phyloP scores from a whole-genome alignment of 495 filamentous ascomycete species.

The Penicillium flavigenum region DNA sequence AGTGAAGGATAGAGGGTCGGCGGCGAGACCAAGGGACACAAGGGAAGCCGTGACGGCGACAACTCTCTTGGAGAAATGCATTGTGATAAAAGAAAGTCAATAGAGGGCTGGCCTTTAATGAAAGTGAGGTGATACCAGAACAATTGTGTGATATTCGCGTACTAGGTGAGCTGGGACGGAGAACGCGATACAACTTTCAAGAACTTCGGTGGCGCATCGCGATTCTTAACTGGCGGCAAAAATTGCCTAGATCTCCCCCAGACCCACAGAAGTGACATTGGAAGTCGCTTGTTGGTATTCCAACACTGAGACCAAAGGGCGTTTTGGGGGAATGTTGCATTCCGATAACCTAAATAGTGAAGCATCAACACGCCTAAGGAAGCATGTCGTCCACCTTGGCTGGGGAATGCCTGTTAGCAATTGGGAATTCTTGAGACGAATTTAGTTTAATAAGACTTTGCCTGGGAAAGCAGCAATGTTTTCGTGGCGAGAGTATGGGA shows the following conservation, averaged over 20 bases:
- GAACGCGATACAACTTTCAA: constrained; percentile 1
- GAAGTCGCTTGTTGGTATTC: constrained; percentile 21
- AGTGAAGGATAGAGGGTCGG: constrained; percentile 44
- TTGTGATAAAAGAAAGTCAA: constrained; percentile 10
- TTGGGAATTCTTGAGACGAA: background rate
- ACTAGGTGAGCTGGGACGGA: constrained; percentile 4
- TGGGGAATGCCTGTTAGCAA: constrained; percentile 15
- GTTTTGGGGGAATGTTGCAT: constrained; percentile 30
- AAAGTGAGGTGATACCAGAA: constrained; percentile 15
- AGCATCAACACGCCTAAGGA: constrained; percentile 9
- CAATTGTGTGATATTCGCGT: background rate
- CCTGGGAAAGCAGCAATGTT: too few relatives aligned
- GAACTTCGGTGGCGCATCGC: constrained; percentile 20
- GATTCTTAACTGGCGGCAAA: constrained; percentile 23
- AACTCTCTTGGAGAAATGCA: constrained; percentile 32
- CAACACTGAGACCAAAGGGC: constrained; percentile 16
- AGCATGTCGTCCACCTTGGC: constrained; percentile 12
- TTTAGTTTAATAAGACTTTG: background rate
- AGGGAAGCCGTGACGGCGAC: constrained; percentile 36
- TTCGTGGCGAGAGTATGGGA: background rate
- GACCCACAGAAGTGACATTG: constrained; percentile 17
- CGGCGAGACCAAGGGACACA: constrained; percentile 27
- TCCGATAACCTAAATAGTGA: constrained; percentile 14
- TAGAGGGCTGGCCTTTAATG: constrained; percentile 17
- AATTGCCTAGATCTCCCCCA: constrained; percentile 6